Evolutionary conservation across 306 rosid genomes (phyloP), one percentile per base, ranked within the genome.

Genomic region (Trifolium dubium): DNA sequence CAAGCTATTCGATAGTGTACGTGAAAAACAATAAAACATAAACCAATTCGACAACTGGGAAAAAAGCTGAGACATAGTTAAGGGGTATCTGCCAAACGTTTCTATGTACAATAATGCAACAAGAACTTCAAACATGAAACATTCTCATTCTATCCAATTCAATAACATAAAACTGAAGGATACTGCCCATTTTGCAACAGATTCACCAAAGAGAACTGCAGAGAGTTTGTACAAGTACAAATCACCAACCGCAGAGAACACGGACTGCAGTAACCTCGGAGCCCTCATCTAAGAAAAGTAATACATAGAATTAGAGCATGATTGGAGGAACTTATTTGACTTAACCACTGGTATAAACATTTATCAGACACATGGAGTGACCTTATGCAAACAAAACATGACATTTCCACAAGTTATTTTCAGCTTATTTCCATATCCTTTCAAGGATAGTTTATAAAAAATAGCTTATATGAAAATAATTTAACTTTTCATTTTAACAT

Each of bases 1-100:
- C 86, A 89, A 56, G 84, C 90, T 78, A 85, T 94, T 94, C 29
- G 99, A 94, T 6, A 94, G 70, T 2, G 99, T 89, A n/a, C 96
- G 96, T 29, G 88, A 77, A 79, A 83, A 65, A 71, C 95, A 86
- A 83, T 85, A 94, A 83, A 94, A 87, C 88, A 88, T 86, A 69
- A 94, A 91, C 97, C 97, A 89, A 87, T 92, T 92, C 40, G 88
- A 71, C 76, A 92, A 74, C 56, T 92, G 99, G 54, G 92, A 90
- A 82, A 94, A 89, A 62, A 92, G 92, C 99, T 92, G 88, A 28
- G 64, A 72, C 55, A 62, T 58, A 43, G 95, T 94, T 83, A 64
- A 53, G 43, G 77, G 43, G 77, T 14, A 55, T 66, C 63, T 23
- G 35, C 23, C 11, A 29, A 70, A 34, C n/a, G 6, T 31, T 54